phyloP scores from a whole-genome alignment of 2,329 filamentous ascomycete genomes.

The Coniochaeta ligniaria region DNA sequence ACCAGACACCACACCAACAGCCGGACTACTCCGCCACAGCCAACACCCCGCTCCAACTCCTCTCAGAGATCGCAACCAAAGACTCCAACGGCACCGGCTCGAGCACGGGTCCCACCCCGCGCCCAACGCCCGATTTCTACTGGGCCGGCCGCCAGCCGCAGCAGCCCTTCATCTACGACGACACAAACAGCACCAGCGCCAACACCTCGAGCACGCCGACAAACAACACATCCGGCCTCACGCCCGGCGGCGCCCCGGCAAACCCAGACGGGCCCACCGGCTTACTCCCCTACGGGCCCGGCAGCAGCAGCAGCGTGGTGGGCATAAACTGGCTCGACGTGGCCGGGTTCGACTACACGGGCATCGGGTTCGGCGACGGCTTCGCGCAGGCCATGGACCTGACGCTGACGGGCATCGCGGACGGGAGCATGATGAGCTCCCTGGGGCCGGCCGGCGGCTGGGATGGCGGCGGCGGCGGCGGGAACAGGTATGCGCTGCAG shows the following conservation, averaged over 20 bases:
- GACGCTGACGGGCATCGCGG: conserved; percentile 28
- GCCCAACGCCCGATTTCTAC: conserved; percentile 4
- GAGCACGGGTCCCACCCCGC: conserved; percentile 3
- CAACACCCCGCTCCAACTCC: conserved; percentile 47
- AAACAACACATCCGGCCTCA: background rate
- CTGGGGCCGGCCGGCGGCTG: conserved; percentile 7
- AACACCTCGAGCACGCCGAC: background rate
- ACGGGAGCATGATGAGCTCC: conserved; percentile 11
- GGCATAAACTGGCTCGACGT: background rate
- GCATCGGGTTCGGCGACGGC: conserved; percentile 25
- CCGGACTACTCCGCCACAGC: conserved; percentile 16
- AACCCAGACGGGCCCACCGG: background rate
- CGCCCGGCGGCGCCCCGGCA: conserved; percentile 4
- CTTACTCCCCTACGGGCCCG: too few species aligned
- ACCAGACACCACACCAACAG: conserved; percentile 14
- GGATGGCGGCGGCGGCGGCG: conserved; percentile 14
- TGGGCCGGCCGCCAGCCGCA: conserved; percentile 6
- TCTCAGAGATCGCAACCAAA: conserved; percentile 50
- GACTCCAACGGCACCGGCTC: conserved; percentile 7
- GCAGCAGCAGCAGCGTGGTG: too few species aligned
- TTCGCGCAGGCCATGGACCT: conserved; percentile 37
- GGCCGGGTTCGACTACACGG: conserved; percentile 24
- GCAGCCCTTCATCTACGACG: conserved; percentile 31
- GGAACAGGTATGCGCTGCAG: conserved; percentile 15
- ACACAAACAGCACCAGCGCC: background rate